These are phyloP conservation scores for Cryptococcus neoformans DNA, from an alignment of 1,284 basidiomycete species.

Conservation along the genomic window DNA sequence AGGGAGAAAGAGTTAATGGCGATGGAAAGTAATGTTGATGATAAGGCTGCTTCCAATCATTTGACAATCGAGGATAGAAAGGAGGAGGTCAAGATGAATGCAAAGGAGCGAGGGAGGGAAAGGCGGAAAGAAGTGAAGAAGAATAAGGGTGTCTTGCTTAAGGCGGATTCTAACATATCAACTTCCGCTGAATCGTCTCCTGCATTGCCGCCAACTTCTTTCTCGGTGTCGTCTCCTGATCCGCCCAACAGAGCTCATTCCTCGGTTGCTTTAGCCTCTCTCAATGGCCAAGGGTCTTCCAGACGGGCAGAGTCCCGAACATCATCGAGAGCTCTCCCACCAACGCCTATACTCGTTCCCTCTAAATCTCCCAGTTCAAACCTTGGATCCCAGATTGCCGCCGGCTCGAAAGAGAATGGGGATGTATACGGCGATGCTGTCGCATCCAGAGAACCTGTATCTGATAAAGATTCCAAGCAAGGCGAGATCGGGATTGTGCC, in stretches of 20 bases:
- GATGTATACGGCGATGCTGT: too few relatives aligned
- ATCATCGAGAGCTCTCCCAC: too few relatives aligned
- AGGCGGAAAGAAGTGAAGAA: conserved; percentile 31
- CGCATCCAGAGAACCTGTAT: too few relatives aligned
- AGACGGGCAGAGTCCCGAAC: too few relatives aligned
- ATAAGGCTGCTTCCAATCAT: neutral
- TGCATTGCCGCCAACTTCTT: conserved; percentile 1
- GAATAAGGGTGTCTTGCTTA: conserved; percentile 12
- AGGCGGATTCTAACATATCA: neutral
- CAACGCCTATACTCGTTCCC: too few relatives aligned
- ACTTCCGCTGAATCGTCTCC: neutral
- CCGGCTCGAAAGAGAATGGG: too few relatives aligned
- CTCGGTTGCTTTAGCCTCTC: too few relatives aligned
- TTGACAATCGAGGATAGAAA: neutral
- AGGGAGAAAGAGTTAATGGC: conserved; percentile 32
- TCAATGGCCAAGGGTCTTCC: too few relatives aligned
- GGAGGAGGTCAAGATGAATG: conserved; percentile 3
- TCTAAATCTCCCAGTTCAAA: too few relatives aligned
- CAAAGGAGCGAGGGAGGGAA: conserved; percentile 32
- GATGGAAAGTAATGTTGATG: conserved; percentile 13
- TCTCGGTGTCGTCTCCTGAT: conserved; percentile 16
- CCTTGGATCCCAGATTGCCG: too few relatives aligned
- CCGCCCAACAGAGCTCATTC: neutral
- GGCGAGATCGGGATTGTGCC: too few relatives aligned
- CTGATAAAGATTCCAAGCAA: too few relatives aligned